Evolutionary conservation across 1,284 basidiomycete species (phyloP).

Genomic region (Cutaneotrichosporon sp.): DNA sequence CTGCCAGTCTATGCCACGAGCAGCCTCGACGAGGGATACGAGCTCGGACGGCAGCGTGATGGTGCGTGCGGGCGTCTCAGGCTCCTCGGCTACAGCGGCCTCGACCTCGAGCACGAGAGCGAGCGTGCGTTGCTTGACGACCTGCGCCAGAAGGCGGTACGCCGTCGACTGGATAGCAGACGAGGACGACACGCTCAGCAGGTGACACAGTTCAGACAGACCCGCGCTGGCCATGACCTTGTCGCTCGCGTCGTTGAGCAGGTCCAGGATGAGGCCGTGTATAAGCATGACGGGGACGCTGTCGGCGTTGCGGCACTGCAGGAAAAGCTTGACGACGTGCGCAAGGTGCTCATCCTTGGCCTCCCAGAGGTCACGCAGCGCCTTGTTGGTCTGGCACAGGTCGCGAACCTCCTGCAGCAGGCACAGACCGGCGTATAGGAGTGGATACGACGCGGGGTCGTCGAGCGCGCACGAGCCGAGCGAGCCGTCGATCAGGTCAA

Average conservation of each 20-base stretch:
- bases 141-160: conserved; percentile 35
- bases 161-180: conserved; percentile 36
- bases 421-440: conserved; percentile 63
- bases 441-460: conserved; percentile 58
- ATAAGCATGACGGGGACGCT: conserved; percentile 65
- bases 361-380: conserved; percentile 63
- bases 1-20: conserved; percentile 48
- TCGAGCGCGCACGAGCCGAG: conserved; percentile 69
- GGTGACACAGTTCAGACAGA: conserved; percentile 52
- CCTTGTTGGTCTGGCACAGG: conserved; percentile 65
- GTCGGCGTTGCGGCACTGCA: conserved; percentile 42
- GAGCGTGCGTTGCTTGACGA: conserved; percentile 32
- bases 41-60: conserved; percentile 60
- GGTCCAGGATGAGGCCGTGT: conserved; percentile 60
- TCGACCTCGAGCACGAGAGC: conserved; percentile 75
- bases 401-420: conserved; percentile 68
- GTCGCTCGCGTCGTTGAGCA: conserved; percentile 62
- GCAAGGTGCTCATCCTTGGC: conserved; percentile 47
- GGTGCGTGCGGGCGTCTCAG: conserved; percentile 24
- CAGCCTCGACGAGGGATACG: conserved; percentile 58
- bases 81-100: conserved; percentile 39
- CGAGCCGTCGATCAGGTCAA: conserved; percentile 82
- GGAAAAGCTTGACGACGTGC: conserved; percentile 30
- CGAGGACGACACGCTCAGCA: conserved; percentile 32
- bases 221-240: conserved; percentile 62